Evolutionary conservation across 2,329 filamentous ascomycete genomes (phyloP).

Genomic region (Fusarium succisae): DNA sequence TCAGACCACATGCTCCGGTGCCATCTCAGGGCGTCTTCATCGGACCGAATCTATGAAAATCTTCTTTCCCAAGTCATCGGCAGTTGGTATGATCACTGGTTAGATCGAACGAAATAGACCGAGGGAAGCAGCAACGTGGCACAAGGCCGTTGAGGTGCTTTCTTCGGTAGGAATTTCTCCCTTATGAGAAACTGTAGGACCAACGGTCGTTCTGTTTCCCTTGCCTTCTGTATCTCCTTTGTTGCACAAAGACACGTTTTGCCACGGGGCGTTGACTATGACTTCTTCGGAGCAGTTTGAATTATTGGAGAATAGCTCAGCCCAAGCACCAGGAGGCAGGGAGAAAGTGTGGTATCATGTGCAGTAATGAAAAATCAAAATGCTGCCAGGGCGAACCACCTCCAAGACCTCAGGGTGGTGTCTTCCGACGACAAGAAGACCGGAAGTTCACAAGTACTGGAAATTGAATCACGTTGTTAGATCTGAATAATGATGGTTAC

Average conservation of each 20-base stretch:
- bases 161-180: neutral
- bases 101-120: neutral
- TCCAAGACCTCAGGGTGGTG: neutral
- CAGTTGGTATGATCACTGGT: neutral
- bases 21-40: neutral
- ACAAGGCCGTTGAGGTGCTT: slow-evolving; percentile 2
- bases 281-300: neutral
- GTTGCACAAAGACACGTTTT: neutral
- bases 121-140: neutral
- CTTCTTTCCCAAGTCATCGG: neutral
- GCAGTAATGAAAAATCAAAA: neutral
- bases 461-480: neutral
- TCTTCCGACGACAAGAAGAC: neutral
- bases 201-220: neutral
- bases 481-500: neutral
- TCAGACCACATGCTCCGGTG: neutral
- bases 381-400: neutral
- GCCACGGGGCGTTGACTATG: neutral
- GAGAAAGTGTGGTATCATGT: neutral
- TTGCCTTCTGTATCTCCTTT: neutral
- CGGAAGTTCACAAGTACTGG: neutral
- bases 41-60: neutral
- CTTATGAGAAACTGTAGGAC: neutral
- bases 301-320: too few species aligned
- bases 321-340: neutral